Conservation (phyloP, 169 alveolate genomes). For the Plasmodium fragile region DNA sequence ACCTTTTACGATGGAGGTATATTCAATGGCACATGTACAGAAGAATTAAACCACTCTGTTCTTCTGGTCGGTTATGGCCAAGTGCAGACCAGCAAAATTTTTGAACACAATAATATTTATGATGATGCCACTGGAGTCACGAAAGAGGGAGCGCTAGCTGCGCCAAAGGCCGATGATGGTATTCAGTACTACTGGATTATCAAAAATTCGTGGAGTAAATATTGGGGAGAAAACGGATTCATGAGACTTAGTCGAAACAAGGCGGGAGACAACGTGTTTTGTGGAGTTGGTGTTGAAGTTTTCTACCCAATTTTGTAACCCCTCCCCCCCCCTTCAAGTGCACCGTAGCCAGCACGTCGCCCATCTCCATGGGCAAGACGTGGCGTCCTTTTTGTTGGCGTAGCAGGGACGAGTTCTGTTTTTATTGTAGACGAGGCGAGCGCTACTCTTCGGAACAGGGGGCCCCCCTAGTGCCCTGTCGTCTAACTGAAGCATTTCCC, state of each 20-base stretch:
- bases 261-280: slow-evolving; percentile 53
- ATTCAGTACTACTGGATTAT: slow-evolving; percentile 85
- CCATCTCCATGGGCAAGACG: neutral
- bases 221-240: slow-evolving; percentile 92
- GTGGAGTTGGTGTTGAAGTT: slow-evolving; percentile 64
- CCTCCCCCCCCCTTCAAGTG: neutral
- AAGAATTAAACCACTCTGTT: slow-evolving; percentile 88
- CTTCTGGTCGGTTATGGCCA: slow-evolving; percentile 90
- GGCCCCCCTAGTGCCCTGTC: neutral
- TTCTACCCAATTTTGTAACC: slow-evolving; percentile 47
- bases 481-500: neutral
- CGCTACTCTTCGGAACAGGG: neutral
- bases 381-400: neutral
- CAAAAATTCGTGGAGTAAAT: slow-evolving; percentile 90
- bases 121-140: neutral
- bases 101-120: slow-evolving; percentile 27
- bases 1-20: slow-evolving; percentile 89
- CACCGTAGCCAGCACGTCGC: neutral
- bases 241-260: slow-evolving; percentile 80
- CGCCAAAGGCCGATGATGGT: slow-evolving; percentile 15
- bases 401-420: neutral
- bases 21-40: slow-evolving; percentile 81
- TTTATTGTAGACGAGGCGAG: neutral
- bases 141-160: neutral
- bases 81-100: slow-evolving; percentile 7